phyloP scores from a whole-genome alignment of 129 eudicot genomes.

The Arctium lappa region DNA sequence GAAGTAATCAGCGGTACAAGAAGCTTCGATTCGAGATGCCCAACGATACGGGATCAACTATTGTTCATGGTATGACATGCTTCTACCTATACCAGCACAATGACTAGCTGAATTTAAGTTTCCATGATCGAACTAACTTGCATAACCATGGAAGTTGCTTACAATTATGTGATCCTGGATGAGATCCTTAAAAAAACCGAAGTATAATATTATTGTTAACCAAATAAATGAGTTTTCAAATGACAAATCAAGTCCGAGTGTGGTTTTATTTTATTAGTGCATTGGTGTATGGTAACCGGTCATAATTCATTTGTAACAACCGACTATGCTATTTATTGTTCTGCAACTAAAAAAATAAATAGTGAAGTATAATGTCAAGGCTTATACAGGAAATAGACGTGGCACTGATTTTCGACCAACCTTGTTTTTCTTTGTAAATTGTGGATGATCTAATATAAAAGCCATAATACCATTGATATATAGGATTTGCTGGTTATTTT shows the following conservation, averaged over 20 bases:
- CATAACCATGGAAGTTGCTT: no score
- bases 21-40: constrained; percentile 81
- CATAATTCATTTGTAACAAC: no score
- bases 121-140: not conserved
- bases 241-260: not conserved
- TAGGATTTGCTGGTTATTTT: constrained; percentile 98
- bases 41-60: constrained; percentile 72
- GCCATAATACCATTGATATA: not conserved
- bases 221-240: not conserved
- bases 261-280: no score
- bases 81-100: not conserved
- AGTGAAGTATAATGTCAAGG: not conserved
- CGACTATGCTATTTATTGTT: not conserved
- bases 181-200: no score
- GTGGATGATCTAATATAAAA: not conserved
- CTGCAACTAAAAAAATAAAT: not conserved
- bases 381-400: not conserved
- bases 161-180: no score
- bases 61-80: constrained; percentile 77
- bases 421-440: not conserved
- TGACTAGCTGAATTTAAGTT: not conserved
- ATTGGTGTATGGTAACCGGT: no score
- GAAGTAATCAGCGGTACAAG: constrained; percentile 76
- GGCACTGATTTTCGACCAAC: not conserved
- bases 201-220: not conserved